Percentiles rank a stretch among this genome's conserved stretches.
These are phyloP conservation scores for Apophysomyces elegans DNA, from an alignment of 371 early-diverging fungal genomes.

Conservation along the genomic window DNA sequence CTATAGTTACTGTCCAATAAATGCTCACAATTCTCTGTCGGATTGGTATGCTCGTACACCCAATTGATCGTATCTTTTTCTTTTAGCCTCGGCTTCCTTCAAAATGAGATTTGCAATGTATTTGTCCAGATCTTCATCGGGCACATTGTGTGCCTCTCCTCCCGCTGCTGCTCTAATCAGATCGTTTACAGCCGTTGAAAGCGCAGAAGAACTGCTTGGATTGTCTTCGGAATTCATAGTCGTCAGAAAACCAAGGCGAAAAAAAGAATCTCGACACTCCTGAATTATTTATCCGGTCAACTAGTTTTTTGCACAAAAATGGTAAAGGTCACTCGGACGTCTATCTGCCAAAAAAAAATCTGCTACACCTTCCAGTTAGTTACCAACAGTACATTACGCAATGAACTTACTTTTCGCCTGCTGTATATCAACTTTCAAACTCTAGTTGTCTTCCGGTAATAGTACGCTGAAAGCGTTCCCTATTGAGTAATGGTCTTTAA, in stretches of 20 bases:
- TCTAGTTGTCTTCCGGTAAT: no score
- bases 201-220: slow-evolving; percentile 18
- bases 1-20: not conserved
- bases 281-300: no score
- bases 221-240: not conserved
- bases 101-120: slow-evolving; percentile 72
- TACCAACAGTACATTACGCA: no score
- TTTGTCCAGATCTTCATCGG: slow-evolving; percentile 70
- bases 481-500: no score
- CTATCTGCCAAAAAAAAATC: no score
- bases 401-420: no score
- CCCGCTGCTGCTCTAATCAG: slow-evolving; percentile 64
- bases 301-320: no score
- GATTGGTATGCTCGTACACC: slow-evolving; percentile 59
- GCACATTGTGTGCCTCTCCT: slow-evolving; percentile 48
- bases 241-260: not conserved
- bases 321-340: no score
- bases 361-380: no score
- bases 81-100: slow-evolving; percentile 59
- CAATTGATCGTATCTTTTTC: slow-evolving; percentile 46
- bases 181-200: slow-evolving; percentile 53
- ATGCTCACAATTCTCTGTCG: slow-evolving; percentile 26
- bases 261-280: not conserved
- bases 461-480: no score
- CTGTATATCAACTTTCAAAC: no score